phyloP scores from a whole-genome alignment of 345 rosid species.

The Melaleuca quinquenervia region DNA sequence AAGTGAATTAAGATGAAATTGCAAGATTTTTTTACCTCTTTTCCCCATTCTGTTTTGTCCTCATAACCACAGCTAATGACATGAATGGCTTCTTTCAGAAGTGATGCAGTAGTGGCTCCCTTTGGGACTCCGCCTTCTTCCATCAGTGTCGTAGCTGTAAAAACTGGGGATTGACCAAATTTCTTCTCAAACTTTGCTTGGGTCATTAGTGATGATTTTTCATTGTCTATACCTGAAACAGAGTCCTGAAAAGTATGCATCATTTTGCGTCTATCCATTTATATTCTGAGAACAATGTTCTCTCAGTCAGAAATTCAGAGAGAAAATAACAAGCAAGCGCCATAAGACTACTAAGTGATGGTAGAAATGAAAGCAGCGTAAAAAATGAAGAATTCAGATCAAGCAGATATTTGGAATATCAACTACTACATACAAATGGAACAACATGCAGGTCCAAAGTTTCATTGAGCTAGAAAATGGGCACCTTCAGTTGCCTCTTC shows the following conservation, averaged over 20 bases:
- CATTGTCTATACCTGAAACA: constrained; percentile 29
- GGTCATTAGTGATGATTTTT: constrained; percentile 31
- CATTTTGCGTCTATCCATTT: neutral
- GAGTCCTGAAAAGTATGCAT: neutral
- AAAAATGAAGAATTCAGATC: neutral
- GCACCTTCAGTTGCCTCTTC: constrained; percentile 59
- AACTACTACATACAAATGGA: neutral
- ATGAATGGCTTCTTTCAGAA: constrained; percentile 61
- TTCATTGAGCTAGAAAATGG: neutral
- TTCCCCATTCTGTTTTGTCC: constrained; percentile 69
- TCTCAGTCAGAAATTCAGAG: neutral
- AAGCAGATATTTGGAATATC: neutral
- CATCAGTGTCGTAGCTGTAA: constrained; percentile 33
- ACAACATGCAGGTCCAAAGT: neutral
- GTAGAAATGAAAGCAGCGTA: neutral
- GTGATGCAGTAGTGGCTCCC: constrained; percentile 39
- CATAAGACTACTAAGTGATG: neutral
- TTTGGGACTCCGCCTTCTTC: constrained; percentile 46
- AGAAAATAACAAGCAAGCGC: neutral
- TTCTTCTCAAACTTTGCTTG: constrained; percentile 47
- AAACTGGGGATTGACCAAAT: constrained; percentile 48
- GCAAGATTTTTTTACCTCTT: constrained; percentile 22
- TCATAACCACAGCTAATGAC: constrained; percentile 68
- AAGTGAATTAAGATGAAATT: neutral
- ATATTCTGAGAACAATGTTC: neutral